These are phyloP conservation scores for Phellopilus nigrolimitatus DNA, from an alignment of 1,284 basidiomycete genomes.

Conservation along the genomic window DNA sequence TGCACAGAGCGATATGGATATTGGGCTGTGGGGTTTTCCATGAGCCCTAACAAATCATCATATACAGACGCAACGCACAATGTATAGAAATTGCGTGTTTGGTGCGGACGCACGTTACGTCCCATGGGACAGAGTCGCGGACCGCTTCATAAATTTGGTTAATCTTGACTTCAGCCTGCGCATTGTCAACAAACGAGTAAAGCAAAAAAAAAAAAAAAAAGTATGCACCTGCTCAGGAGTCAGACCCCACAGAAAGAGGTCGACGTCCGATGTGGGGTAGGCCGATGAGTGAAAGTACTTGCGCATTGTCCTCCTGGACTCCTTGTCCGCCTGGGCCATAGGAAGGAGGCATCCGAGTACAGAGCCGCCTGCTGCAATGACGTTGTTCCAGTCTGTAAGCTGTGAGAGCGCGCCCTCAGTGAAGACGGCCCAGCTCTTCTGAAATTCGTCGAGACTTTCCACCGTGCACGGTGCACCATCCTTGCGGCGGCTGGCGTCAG, in stretches of 20 bases:
- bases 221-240: slow-evolving; percentile 42
- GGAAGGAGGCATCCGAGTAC: slow-evolving; percentile 52
- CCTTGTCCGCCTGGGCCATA: slow-evolving; percentile 40
- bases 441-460: slow-evolving; percentile 20
- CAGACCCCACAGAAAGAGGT: slow-evolving; percentile 57
- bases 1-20: slow-evolving; percentile 57
- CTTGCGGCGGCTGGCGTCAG: slow-evolving; percentile 33
- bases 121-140: slow-evolving; percentile 58
- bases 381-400: slow-evolving; percentile 25
- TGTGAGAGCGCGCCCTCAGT: slow-evolving; percentile 22
- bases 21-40: slow-evolving; percentile 37
- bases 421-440: slow-evolving; percentile 22
- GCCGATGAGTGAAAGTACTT: slow-evolving; percentile 49
- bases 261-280: slow-evolving; percentile 57
- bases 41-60: background rate
- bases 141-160: slow-evolving; percentile 54
- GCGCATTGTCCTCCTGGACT: slow-evolving; percentile 47
- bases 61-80: slow-evolving; percentile 32
- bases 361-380: slow-evolving; percentile 55
- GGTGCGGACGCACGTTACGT: slow-evolving; percentile 57
- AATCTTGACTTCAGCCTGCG: slow-evolving; percentile 53
- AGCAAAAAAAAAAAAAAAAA: background rate
- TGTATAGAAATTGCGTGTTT: slow-evolving; percentile 61
- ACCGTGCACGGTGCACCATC: slow-evolving; percentile 30
- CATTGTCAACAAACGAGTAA: background rate